Percentiles rank a stretch among this genome's conserved stretches.
Conservation (phyloP, 352 stramenopile species). For the Globisporangium paddicum region DNA sequence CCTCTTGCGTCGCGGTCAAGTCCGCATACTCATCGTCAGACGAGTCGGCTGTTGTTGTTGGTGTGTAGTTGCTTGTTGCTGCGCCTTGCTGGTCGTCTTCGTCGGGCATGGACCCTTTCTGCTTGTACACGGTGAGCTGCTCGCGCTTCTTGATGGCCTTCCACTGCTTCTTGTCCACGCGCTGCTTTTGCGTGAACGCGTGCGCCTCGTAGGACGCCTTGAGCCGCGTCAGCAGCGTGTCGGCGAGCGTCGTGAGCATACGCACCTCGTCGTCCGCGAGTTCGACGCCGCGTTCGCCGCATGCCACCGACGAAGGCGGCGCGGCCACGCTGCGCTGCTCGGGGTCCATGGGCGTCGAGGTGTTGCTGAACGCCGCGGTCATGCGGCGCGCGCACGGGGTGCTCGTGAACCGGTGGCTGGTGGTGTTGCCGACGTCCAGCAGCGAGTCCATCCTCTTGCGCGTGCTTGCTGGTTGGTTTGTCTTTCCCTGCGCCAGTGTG, state of each 20-base stretch:
- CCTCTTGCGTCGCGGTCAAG: not conserved
- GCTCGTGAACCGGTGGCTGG: conserved; percentile 2
- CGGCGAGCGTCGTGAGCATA: conserved; percentile 32
- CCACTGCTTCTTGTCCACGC: conserved; percentile 47
- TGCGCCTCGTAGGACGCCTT: conserved; percentile 32
- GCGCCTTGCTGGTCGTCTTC: conserved; percentile 2
- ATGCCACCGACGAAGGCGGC: conserved; percentile 3
- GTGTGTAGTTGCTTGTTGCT: conserved; percentile 8
- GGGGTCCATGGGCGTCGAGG: not conserved
- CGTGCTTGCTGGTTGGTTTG: not conserved
- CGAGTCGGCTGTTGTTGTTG: not conserved
- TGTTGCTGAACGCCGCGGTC: not conserved
- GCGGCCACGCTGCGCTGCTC: conserved; percentile 1
- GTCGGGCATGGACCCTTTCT: conserved; percentile 18
- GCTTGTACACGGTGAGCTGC: conserved; percentile 52
- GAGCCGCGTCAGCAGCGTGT: conserved; percentile 35
- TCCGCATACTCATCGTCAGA: not conserved
- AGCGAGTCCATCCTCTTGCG: conserved; percentile 8
- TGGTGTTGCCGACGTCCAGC: conserved; percentile 1
- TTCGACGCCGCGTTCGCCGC: conserved; percentile 9
- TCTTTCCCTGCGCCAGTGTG: not conserved
- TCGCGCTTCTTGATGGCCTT: conserved; percentile 66
- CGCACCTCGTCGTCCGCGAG: conserved; percentile 51
- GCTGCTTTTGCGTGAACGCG: conserved; percentile 12
- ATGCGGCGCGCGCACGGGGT: not conserved